A percentile compares a stretch with the other conserved stretches of the same genome.
Evolutionary conservation across 495 filamentous ascomycete species (phyloP).

Genomic region (Xanthoparmelia taractica): DNA sequence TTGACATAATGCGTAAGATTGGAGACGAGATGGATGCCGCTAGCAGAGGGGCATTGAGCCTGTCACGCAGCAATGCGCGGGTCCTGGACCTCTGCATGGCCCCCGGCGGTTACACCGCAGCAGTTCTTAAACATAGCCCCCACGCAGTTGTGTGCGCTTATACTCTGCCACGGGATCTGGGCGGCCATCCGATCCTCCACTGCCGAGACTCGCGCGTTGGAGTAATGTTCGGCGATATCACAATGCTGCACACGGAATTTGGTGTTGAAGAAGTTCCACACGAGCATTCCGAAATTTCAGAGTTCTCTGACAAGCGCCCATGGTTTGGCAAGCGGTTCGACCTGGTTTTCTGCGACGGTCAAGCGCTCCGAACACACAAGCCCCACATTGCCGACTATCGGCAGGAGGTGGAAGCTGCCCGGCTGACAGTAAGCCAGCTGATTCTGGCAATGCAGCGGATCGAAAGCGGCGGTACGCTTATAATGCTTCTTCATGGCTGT

Average conservation of each 20-base stretch:
- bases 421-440: constrained; percentile 37
- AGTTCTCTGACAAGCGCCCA: constrained; percentile 34
- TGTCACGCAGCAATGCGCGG: background rate
- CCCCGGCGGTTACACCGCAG: constrained; percentile 44
- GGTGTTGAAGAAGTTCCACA: constrained; percentile 36
- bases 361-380: constrained; percentile 43
- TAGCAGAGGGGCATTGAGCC: constrained; percentile 17
- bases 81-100: constrained; percentile 51
- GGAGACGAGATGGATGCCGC: constrained; percentile 28
- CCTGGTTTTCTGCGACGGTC: constrained; percentile 51
- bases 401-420: constrained; percentile 33
- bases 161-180: constrained; percentile 35
- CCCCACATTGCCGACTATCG: constrained; percentile 29
- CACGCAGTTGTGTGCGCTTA: constrained; percentile 35
- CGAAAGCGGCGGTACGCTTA: constrained; percentile 33
- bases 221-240: constrained; percentile 42
- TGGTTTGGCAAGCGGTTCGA: constrained; percentile 36
- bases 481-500: constrained; percentile 41
- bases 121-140: constrained; percentile 34
- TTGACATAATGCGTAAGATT: constrained; percentile 33
- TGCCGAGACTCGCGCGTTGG: constrained; percentile 18
- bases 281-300: constrained; percentile 36
- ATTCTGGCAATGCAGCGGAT: constrained; percentile 39
- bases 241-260: constrained; percentile 48
- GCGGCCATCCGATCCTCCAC: constrained; percentile 40